Evolutionary conservation across 78 protist genomes (phyloP).

Genomic region (Protostelium mycophagum): DNA sequence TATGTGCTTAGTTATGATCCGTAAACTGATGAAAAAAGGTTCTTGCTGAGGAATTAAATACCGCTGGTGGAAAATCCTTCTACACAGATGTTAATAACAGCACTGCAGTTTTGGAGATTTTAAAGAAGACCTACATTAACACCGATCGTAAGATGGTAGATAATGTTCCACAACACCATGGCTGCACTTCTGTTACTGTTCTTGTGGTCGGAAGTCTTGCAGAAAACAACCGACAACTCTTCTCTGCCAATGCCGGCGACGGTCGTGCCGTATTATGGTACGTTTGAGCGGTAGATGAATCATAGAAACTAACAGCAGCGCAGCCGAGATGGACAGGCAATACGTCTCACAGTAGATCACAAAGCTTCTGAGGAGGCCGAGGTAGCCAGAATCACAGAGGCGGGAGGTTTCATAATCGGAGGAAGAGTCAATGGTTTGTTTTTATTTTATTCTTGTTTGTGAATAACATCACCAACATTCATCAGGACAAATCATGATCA

Average conservation of each 20-base stretch:
- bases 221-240: conserved; percentile 30
- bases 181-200: conserved; percentile 51
- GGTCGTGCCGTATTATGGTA: conserved; percentile 71
- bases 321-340: conserved; percentile 17
- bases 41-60: background rate
- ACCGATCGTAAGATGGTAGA: conserved; percentile 48
- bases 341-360: conserved; percentile 12
- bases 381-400: background rate
- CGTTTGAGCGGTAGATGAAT: background rate
- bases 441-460: background rate
- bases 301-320: background rate
- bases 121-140: conserved; percentile 24
- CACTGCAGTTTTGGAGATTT: conserved; percentile 21
- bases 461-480: too few species aligned
- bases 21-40: background rate
- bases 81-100: background rate
- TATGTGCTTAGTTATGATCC: background rate
- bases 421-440: conserved; percentile 28
- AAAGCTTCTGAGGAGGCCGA: conserved; percentile 7
- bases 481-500: conserved; percentile 19
- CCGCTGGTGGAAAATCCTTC: background rate
- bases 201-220: conserved; percentile 13
- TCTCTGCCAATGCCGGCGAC: conserved; percentile 67
- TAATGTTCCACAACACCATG: conserved; percentile 30
- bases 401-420: conserved; percentile 16